Evolutionary conservation across 805 yeast genomes (phyloP), one percentile per base, ranked within the genome.

Genomic region (Schwanniomyces polymorphus): DNA sequence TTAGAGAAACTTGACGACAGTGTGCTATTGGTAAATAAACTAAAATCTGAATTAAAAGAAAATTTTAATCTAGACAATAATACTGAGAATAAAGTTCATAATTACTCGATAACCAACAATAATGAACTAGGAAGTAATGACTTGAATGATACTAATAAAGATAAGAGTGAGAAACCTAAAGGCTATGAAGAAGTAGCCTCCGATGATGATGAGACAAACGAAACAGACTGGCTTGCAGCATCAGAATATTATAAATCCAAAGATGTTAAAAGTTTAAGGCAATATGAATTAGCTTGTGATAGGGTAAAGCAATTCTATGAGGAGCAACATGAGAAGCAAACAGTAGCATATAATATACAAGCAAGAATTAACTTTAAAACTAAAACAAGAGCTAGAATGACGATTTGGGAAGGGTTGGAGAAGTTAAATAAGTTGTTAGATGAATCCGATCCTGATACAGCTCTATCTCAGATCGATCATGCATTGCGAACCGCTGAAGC

Each of bases 401-500:
- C 86, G 0, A 75, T 85, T 6, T 85, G 91, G 91, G 88, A 82
- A 48, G 90, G 88, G 0, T 60, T 85, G 12, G 79, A 79, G 45
- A 79, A 78, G 50, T 66, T 85, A 33, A 85, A 84, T 57, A 78
- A 80, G 52, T 64, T 85, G 16, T 70, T 85, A 21, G 91, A 85
- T 59, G 89, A 85, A 43, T 79, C 85, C 43, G 91, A 85, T 59
- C 91, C 91, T 0, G 91, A 85, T 60, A 85, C 89, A 0, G 88
- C 84, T 57, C 67, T 85, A 18, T 82, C 88, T 0, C 90, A 85
- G 56, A 85, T 85, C 43, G 89, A 85, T 54, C 91, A 85, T 60
- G 89, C 89, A 2, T 59, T 85, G 21, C 90, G 85, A 61, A 85
- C 90, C 0, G 90, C 90, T 3, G 89, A 85, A 57, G 88, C 89